Base-by-base conservation (phyloP, 345 rosid species). In the Populus pruinosa region DNA sequence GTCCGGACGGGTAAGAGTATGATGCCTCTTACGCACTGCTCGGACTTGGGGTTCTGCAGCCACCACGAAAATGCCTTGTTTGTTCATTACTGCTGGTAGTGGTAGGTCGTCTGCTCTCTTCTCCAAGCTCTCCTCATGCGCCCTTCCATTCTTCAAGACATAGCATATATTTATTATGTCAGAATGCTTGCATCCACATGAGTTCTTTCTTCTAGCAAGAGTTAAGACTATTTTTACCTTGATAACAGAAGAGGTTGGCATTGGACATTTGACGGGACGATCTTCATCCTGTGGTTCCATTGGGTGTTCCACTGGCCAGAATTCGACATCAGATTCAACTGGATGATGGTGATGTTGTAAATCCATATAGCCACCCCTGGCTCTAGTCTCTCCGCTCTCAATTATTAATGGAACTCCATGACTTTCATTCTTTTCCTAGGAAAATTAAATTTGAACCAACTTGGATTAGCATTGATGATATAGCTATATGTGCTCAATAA, bases 221-320 rank as follows among this genome's bases (percentile, higher is more conserved):
- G 35, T 41, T 4, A 75, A 25, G 17, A 39, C 47, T n/a, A 13
- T 47, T 35, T 90, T 66, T 89, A 93, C 98, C 70, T 87, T 83
- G 71, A 84, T 81, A 65, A 86, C 81, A 69, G 94, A 87, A 76
- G 98, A 83, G 69, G 88, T 38, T 33, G 91, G 88, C 79, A 93
- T 87, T 4, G 98, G 98, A 78, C 97, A 94, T 83, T 88, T 88
- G 49, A 94, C 91, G 35, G 98, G 97, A 33, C 87, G 93, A 75
- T 94, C 98, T 88, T 94, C 97, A 71, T 91, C 97, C 69, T 78
- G 87, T 6, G 98, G 98, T 86, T 94, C 98, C 81, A 87, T 35
- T 31, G 97, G 98, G 66, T 94, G 98, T 38, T 91, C 94, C 67
- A 94, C 87, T 5, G 98, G 98, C 91, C 91, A 89, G 82, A 94